Conservation (phyloP, 2,329 filamentous ascomycete genomes). For the Lecanoromycetidae sp. region DNA sequence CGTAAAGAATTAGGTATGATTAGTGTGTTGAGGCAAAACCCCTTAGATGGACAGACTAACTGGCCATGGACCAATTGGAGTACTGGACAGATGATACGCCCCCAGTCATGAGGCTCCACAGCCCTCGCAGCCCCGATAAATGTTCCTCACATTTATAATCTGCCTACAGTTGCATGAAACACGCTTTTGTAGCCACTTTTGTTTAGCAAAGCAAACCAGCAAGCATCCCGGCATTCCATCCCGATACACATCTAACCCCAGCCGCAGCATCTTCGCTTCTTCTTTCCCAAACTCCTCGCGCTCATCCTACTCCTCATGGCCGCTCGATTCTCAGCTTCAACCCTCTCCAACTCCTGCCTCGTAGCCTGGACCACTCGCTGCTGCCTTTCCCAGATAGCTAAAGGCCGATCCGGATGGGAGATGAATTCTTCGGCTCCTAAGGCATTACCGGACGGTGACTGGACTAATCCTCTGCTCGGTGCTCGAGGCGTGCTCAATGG, state of each 20-base stretch:
- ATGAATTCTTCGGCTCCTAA: conserved; percentile 15
- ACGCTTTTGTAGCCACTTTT: too few relatives aligned
- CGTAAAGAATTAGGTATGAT: too few relatives aligned
- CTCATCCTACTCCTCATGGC: background rate
- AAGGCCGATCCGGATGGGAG: conserved; percentile 22
- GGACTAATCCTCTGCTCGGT: conserved; percentile 5
- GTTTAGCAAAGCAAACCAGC: too few relatives aligned
- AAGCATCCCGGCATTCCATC: too few relatives aligned
- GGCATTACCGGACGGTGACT: conserved; percentile 13
- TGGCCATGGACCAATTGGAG: too few relatives aligned
- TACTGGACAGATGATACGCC: too few relatives aligned
- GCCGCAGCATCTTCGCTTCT: conserved; percentile 1
- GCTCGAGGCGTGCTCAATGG: background rate
- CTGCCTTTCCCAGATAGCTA: conserved; percentile 27
- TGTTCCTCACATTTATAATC: too few relatives aligned
- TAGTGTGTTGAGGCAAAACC: too few relatives aligned
- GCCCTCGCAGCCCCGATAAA: too few relatives aligned
- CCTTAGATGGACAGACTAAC: too few relatives aligned
- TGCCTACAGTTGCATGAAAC: too few relatives aligned
- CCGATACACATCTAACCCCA: background rate
- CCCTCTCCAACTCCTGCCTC: conserved; percentile 5
- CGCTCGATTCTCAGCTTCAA: conserved; percentile 5
- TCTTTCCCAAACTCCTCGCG: background rate
- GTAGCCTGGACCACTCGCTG: conserved; percentile 21
- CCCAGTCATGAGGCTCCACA: too few relatives aligned